Percentiles rank a stretch among this genome's conserved stretches.
These are phyloP conservation scores for Arbutus unedo DNA, from an alignment of 148 eudicot species.

Conservation along the genomic window DNA sequence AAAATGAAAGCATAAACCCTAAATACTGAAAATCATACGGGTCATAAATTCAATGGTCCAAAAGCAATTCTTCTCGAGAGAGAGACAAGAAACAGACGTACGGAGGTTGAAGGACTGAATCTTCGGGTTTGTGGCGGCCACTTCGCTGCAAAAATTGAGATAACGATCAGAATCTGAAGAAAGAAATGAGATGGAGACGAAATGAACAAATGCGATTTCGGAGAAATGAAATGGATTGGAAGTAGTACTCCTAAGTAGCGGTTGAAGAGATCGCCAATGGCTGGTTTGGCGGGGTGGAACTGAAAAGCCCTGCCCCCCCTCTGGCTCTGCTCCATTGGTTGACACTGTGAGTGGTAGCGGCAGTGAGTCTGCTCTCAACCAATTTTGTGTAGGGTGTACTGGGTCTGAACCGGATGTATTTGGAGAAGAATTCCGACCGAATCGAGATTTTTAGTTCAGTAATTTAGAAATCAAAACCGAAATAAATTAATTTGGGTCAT, in stretches of 20 bases:
- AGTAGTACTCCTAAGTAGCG: conserved; percentile 65
- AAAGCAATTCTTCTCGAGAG: neutral
- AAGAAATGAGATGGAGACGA: neutral
- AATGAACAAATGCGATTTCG: neutral
- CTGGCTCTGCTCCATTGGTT: conserved; percentile 51
- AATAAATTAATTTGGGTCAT: too few relatives aligned
- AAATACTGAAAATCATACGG: neutral
- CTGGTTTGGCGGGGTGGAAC: conserved; percentile 65
- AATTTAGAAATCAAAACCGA: too few relatives aligned
- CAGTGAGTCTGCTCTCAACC: neutral
- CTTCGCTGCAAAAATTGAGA: conserved; percentile 44
- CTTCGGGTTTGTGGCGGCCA: conserved; percentile 64
- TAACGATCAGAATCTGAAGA: neutral
- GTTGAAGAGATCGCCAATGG: conserved; percentile 76
- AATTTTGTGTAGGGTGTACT: too few relatives aligned
- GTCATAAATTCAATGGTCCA: neutral
- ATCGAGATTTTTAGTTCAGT: too few relatives aligned
- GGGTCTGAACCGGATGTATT: too few relatives aligned
- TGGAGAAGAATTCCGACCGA: too few relatives aligned
- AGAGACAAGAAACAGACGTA: conserved; percentile 35
- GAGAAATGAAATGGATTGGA: neutral
- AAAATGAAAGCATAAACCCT: neutral
- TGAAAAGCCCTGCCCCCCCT: conserved; percentile 55
- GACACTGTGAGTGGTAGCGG: neutral
- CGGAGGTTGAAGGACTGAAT: conserved; percentile 69